A percentile compares a stretch with the other conserved stretches of the same genome.
phyloP scores from a whole-genome alignment of 2,329 filamentous ascomycete genomes.

The Nothophaeocryptopus gaeumannii region DNA sequence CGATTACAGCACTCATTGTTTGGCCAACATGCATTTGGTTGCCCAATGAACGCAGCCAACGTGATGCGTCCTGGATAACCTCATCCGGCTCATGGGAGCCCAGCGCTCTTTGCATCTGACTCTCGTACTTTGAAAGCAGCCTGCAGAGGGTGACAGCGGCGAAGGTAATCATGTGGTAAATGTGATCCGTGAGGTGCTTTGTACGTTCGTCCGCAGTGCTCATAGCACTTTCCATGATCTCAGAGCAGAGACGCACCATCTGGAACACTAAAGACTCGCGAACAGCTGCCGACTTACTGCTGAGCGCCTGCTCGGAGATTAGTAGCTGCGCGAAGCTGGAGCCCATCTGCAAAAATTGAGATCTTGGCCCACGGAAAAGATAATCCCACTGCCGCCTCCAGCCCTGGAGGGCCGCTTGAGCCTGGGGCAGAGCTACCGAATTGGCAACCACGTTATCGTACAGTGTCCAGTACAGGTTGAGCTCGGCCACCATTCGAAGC shows the following conservation, averaged over 20 bases:
- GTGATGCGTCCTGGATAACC: constrained; percentile 1
- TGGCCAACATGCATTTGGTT: constrained; percentile 10
- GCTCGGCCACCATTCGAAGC: constrained; percentile 47
- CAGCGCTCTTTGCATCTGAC: background rate
- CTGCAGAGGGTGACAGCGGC: constrained; percentile 41
- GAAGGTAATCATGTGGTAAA: constrained; percentile 50
- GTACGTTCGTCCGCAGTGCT: constrained; percentile 46
- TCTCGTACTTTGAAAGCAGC: constrained; percentile 29
- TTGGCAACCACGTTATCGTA: constrained; percentile 40
- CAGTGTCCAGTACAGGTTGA: constrained; percentile 47
- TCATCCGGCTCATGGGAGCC: constrained; percentile 1
- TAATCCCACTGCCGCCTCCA: constrained; percentile 31
- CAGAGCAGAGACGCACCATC: constrained; percentile 42
- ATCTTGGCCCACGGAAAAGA: constrained; percentile 44
- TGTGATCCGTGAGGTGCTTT: constrained; percentile 46
- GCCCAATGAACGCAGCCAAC: constrained; percentile 10
- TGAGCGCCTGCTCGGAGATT: constrained; percentile 42
- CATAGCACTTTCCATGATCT: constrained; percentile 44
- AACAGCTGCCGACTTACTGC: constrained; percentile 25
- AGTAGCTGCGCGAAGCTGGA: constrained; percentile 47
- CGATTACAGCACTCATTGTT: constrained; percentile 8
- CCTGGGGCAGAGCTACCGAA: constrained; percentile 8
- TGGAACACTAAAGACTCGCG: constrained; percentile 28
- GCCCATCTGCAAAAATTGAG: constrained; percentile 48
- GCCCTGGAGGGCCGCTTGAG: constrained; percentile 10